These are phyloP conservation scores for Aspergillus glaucus DNA, from an alignment of 2,329 filamentous ascomycete genomes.

Conservation along the genomic window DNA sequence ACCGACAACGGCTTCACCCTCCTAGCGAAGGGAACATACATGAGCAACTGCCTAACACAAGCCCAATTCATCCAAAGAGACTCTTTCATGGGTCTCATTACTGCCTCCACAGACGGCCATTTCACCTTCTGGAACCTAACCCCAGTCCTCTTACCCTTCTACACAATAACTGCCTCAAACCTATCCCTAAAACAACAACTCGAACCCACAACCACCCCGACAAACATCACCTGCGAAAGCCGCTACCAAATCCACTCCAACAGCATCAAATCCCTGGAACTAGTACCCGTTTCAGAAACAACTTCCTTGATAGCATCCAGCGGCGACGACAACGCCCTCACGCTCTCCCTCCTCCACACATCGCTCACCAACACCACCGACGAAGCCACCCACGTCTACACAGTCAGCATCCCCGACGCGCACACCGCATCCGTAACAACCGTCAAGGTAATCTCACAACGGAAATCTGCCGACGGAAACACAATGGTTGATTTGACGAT, in stretches of 20 bases:
- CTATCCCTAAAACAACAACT: conserved; percentile 15
- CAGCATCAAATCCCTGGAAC: conserved; percentile 59
- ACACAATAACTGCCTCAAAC: conserved; percentile 15
- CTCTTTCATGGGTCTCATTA: conserved; percentile 46
- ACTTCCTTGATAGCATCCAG: conserved; percentile 60
- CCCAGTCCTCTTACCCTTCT: conserved; percentile 21
- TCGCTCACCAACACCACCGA: conserved; percentile 2
- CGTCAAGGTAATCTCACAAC: conserved; percentile 25
- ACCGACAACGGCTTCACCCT: conserved; percentile 29
- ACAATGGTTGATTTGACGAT: conserved; percentile 16
- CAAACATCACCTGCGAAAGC: conserved; percentile 27
- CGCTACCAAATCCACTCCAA: conserved; percentile 65
- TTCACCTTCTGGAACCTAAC: conserved; percentile 55
- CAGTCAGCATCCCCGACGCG: conserved; percentile 34
- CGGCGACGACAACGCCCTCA: conserved; percentile 82
- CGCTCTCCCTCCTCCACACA: conserved; percentile 44
- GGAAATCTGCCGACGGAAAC: conserved; percentile 1
- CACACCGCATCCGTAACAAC: conserved; percentile 42
- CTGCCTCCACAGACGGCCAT: conserved; percentile 75
- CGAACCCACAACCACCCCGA: conserved; percentile 12
- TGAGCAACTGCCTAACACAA: conserved; percentile 70
- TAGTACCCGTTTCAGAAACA: conserved; percentile 24
- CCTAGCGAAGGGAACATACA: conserved; percentile 55
- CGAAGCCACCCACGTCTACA: conserved; percentile 18
- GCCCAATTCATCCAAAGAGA: conserved; percentile 32